phyloP scores from a whole-genome alignment of 768 basidiomycete genomes.

The Galerina marginata region DNA sequence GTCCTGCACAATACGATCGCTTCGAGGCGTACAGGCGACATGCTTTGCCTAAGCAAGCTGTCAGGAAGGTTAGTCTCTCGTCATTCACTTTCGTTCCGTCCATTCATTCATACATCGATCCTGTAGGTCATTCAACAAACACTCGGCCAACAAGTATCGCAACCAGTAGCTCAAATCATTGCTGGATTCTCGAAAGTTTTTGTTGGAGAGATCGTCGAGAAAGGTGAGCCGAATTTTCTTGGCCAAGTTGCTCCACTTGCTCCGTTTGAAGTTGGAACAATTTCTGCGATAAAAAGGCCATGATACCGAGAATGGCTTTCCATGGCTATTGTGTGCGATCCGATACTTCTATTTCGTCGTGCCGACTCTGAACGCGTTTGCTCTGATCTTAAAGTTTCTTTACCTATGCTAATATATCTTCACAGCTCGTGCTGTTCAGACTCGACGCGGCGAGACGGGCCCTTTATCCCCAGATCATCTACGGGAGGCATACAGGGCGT shows the following conservation, averaged over 20 bases:
- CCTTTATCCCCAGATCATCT: slow-evolving; percentile 88
- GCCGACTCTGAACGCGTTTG: not conserved
- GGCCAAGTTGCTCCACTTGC: not conserved
- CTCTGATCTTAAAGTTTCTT: slow-evolving; percentile 5
- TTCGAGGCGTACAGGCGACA: slow-evolving; percentile 89
- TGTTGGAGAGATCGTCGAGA: slow-evolving; percentile 91
- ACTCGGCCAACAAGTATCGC: slow-evolving; percentile 80
- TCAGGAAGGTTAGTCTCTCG: slow-evolving; percentile 64
- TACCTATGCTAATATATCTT: not conserved
- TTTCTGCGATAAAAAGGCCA: too few species aligned
- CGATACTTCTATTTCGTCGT: not conserved
- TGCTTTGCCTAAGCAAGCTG: slow-evolving; percentile 81
- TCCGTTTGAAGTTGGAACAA: too few species aligned
- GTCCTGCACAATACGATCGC: slow-evolving; percentile 81
- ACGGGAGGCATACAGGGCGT: slow-evolving; percentile 86
- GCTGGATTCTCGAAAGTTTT: slow-evolving; percentile 92
- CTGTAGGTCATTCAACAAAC: slow-evolving; percentile 82
- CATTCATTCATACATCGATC: not conserved
- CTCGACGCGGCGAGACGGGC: slow-evolving; percentile 71
- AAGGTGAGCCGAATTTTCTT: slow-evolving; percentile 53
- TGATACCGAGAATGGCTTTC: not conserved
- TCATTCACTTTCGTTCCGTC: not conserved
- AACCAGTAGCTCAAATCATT: slow-evolving; percentile 87
- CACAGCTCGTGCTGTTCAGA: slow-evolving; percentile 78
- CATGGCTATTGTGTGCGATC: not conserved